A percentile compares a stretch with the other conserved stretches of the same genome.
Conservation (phyloP, 257 asterid genomes). For the Henckelia pumila region DNA sequence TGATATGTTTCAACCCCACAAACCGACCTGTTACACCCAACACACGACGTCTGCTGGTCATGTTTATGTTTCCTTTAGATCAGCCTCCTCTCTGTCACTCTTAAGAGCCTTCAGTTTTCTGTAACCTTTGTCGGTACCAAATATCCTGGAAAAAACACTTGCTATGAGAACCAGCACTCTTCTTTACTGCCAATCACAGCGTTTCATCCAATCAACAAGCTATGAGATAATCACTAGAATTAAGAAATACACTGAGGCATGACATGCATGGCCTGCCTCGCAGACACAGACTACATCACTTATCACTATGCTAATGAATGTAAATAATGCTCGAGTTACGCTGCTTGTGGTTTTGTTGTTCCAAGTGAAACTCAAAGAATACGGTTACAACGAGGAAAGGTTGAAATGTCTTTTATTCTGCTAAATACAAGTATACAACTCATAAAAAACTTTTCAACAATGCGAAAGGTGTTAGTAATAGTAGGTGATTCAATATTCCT, state of each 20-base stretch:
- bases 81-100: slow-evolving; percentile 43
- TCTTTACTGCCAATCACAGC: not conserved
- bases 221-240: not conserved
- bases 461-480: not conserved
- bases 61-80: slow-evolving; percentile 41
- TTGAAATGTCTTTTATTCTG: not conserved
- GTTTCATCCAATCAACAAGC: not conserved
- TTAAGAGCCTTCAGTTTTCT: slow-evolving; percentile 78
- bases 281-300: not conserved
- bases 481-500: not conserved
- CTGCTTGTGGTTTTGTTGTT: not conserved
- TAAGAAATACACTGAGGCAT: not conserved
- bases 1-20: slow-evolving; percentile 26
- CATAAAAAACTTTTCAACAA: not conserved
- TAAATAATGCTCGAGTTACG: not conserved
- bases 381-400: not conserved
- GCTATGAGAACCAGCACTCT: slow-evolving; percentile 9
- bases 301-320: not conserved
- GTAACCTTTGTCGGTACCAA: slow-evolving; percentile 86
- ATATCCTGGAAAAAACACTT: slow-evolving; percentile 50
- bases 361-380: not conserved
- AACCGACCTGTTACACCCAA: slow-evolving; percentile 24
- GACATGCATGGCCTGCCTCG: not conserved
- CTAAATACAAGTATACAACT: slow-evolving; percentile 3
- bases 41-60: slow-evolving; percentile 8